phyloP scores from a whole-genome alignment of 2,329 filamentous ascomycete genomes.

The Ambrosiella beaveri region DNA sequence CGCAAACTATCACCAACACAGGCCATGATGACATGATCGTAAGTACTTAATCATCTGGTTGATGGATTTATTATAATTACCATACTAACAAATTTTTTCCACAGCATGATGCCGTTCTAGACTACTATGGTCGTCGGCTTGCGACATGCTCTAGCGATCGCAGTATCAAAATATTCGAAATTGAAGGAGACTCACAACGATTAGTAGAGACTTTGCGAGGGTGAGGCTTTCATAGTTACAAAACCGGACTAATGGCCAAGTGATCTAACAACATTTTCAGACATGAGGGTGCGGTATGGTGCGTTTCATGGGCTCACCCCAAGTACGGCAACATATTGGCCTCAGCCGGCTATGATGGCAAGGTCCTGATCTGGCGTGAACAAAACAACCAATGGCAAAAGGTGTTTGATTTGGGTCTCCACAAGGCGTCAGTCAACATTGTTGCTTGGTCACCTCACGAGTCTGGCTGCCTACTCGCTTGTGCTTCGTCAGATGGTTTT shows the following conservation, averaged over 20 bases:
- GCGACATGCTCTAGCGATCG: constrained; percentile 96
- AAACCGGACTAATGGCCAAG: background rate
- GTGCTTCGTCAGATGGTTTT: constrained; percentile 82
- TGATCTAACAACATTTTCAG: constrained; percentile 28
- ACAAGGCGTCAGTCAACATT: constrained; percentile 93
- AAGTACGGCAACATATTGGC: constrained; percentile 98
- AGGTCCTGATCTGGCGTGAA: constrained; percentile 97
- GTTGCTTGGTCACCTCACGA: constrained; percentile 97
- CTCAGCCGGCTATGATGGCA: constrained; percentile 89
- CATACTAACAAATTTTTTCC: constrained; percentile 13
- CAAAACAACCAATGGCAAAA: constrained; percentile 59
- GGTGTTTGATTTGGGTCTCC: constrained; percentile 82
- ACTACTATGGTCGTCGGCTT: constrained; percentile 92
- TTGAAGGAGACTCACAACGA: constrained; percentile 81
- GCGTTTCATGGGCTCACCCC: constrained; percentile 91
- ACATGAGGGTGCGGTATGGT: constrained; percentile 96
- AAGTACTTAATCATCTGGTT: constrained; percentile 28
- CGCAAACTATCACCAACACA: constrained; percentile 29
- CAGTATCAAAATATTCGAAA: constrained; percentile 98
- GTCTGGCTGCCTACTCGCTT: constrained; percentile 82
- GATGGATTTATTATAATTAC: background rate
- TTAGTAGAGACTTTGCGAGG: constrained; percentile 87
- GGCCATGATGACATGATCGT: constrained; percentile 99
- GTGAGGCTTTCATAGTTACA: constrained; percentile 29
- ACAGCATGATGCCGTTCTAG: constrained; percentile 91